These are phyloP conservation scores for Clonostachys sp. DNA, from an alignment of 2,329 filamentous ascomycete species.

Conservation along the genomic window DNA sequence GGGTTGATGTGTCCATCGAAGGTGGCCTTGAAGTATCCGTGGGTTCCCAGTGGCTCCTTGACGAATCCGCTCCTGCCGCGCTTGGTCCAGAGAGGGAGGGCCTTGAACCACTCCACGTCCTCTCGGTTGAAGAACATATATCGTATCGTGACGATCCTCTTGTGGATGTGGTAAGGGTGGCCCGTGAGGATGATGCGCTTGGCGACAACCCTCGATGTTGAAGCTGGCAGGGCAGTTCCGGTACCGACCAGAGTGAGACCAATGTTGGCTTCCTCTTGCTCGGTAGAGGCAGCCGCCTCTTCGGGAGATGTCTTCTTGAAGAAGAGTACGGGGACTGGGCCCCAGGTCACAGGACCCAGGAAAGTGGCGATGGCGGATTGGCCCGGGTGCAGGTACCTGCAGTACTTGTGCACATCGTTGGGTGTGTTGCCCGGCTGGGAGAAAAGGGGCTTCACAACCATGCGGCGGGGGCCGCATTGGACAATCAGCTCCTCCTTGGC, in stretches of 20 bases:
- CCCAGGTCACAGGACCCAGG: constrained; percentile 88
- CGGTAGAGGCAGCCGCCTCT: constrained; percentile 26
- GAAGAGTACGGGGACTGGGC: constrained; percentile 82
- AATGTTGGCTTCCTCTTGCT: constrained; percentile 33
- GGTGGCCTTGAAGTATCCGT: constrained; percentile 99
- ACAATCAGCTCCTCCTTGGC: constrained; percentile 89
- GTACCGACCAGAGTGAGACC: constrained; percentile 74
- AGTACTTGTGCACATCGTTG: constrained; percentile 97
- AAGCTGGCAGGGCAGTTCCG: constrained; percentile 79
- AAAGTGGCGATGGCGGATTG: constrained; percentile 86
- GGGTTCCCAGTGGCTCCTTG: constrained; percentile 91
- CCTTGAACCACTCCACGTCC: constrained; percentile 97
- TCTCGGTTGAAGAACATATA: constrained; percentile 99
- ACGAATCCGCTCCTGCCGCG: constrained; percentile 83
- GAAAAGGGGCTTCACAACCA: constrained; percentile 86
- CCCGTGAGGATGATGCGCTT: constrained; percentile 93
- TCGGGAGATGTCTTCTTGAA: constrained; percentile 58
- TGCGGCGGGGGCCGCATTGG: constrained; percentile 83
- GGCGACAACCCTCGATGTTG: constrained; percentile 74
- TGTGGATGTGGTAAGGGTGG: constrained; percentile 98
- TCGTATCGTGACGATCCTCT: constrained; percentile 90
- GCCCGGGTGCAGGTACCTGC: constrained; percentile 86
- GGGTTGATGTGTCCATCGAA: constrained; percentile 97
- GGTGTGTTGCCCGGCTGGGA: constrained; percentile 85
- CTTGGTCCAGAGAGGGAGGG: constrained; percentile 89